These are phyloP conservation scores for Stephanodiscus triporus DNA, from an alignment of 108 stramenopile genomes.

Conservation along the genomic window DNA sequence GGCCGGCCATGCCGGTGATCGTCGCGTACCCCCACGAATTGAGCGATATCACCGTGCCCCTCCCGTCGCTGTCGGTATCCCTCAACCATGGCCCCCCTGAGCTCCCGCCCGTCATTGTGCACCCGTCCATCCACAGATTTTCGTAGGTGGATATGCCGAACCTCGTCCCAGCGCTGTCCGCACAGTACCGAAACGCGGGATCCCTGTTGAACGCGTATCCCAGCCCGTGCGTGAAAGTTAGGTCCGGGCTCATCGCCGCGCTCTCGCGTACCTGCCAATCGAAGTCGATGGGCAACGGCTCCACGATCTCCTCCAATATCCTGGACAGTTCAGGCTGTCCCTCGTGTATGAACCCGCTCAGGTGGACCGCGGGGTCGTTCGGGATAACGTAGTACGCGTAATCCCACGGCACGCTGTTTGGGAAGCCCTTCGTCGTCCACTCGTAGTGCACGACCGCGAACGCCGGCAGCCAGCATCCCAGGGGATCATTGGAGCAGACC, in stretches of 20 bases:
- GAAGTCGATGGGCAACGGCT: constrained; percentile 44
- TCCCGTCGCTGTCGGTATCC: constrained; percentile 31
- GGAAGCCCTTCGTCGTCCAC: constrained; percentile 37
- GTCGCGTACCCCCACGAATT: constrained; percentile 50
- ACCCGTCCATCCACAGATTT: constrained; percentile 38
- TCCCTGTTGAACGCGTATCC: constrained; percentile 47
- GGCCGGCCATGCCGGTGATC: constrained; percentile 42
- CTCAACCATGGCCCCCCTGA: constrained; percentile 50
- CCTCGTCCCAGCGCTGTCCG: constrained; percentile 18
- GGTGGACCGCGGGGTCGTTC: constrained; percentile 22
- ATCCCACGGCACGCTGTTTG: constrained; percentile 40
- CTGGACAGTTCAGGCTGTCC: constrained; percentile 14
- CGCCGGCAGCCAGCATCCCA: constrained; percentile 43
- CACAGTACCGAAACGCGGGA: constrained; percentile 44
- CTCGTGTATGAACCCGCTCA: constrained; percentile 24
- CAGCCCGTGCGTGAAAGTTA: constrained; percentile 34
- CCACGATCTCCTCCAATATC: constrained; percentile 31
- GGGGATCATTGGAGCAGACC: constrained; percentile 36
- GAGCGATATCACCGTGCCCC: constrained; percentile 36
- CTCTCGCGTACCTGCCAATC: constrained; percentile 6
- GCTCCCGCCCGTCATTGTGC: constrained; percentile 43
- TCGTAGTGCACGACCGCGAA: constrained; percentile 46
- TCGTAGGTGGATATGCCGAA: constrained; percentile 36
- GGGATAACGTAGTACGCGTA: constrained; percentile 39
- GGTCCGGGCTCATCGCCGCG: too few species aligned